phyloP scores from a whole-genome alignment of 495 filamentous ascomycete species.

The Lasiosphaeris hirsuta region DNA sequence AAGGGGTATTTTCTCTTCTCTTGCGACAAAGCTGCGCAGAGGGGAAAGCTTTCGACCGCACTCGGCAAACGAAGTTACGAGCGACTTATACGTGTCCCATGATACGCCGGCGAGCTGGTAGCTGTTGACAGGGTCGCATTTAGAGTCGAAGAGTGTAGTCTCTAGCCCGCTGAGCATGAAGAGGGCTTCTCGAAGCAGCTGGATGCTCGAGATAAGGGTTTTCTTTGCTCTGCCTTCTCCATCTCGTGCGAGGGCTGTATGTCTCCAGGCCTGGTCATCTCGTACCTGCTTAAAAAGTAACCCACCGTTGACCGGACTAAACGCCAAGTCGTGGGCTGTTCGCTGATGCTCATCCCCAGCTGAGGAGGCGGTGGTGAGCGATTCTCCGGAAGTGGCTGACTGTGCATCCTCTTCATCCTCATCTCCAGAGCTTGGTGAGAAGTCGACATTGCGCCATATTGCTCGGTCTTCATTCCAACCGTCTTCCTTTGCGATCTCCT shows the following conservation, averaged over 20 bases:
- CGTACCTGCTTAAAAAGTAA: constrained; percentile 47
- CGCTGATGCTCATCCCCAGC: constrained; percentile 36
- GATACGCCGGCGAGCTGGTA: constrained; percentile 39
- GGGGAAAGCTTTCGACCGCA: constrained; percentile 37
- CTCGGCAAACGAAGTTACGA: constrained; percentile 39
- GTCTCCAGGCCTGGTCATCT: constrained; percentile 64
- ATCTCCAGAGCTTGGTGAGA: constrained; percentile 62
- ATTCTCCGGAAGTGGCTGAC: constrained; percentile 33
- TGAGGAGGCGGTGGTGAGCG: constrained; percentile 19
- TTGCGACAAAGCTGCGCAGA: constrained; percentile 32
- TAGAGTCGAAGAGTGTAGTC: constrained; percentile 64
- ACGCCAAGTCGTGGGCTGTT: constrained; percentile 35
- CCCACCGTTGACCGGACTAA: constrained; percentile 34
- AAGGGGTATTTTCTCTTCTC: constrained; percentile 40
- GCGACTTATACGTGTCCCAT: constrained; percentile 40
- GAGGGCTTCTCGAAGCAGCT: constrained; percentile 70
- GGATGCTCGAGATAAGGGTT: constrained; percentile 62
- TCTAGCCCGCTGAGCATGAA: constrained; percentile 82
- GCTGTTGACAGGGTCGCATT: constrained; percentile 27
- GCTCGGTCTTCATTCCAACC: constrained; percentile 63
- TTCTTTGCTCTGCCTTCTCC: constrained; percentile 37
- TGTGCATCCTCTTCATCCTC: constrained; percentile 40
- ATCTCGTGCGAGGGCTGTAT: constrained; percentile 29
- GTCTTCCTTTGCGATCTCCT: constrained; percentile 70
- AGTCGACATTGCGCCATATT: constrained; percentile 78